A percentile compares a stretch with the other conserved stretches of the same genome.
phyloP scores from a whole-genome alignment of 441 rosid genomes.

The Pelargonium citronellum region DNA sequence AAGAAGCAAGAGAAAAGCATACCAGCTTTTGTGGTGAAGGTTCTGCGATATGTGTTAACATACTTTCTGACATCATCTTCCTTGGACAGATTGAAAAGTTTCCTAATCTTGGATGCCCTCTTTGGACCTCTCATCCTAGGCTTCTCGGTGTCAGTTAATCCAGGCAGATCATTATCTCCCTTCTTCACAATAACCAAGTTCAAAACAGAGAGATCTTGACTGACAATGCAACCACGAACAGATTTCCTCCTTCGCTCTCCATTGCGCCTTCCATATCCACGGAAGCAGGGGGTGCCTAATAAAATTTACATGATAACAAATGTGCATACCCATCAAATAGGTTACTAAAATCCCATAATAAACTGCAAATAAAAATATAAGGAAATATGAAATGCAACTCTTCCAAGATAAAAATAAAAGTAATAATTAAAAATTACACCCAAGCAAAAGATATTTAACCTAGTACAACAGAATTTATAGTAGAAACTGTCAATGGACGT shows the following conservation, averaged over 20 bases:
- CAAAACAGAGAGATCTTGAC: conserved; percentile 48
- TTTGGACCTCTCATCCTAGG: conserved; percentile 58
- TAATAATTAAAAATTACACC: too few species aligned
- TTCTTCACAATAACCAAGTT: conserved; percentile 53
- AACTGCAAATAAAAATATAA: too few species aligned
- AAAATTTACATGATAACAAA: background rate
- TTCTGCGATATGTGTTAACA: conserved; percentile 54
- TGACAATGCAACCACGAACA: conserved; percentile 57
- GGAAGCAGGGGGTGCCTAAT: conserved; percentile 50
- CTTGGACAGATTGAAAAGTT: conserved; percentile 44
- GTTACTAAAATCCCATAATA: too few species aligned
- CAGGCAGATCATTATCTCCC: conserved; percentile 53
- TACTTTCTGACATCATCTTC: conserved; percentile 57
- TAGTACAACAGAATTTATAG: too few species aligned
- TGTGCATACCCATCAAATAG: background rate
- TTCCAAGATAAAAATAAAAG: too few species aligned
- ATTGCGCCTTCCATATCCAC: conserved; percentile 49
- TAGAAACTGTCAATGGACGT: too few species aligned
- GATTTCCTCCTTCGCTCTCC: conserved; percentile 57
- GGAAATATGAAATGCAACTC: too few species aligned
- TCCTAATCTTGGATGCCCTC: conserved; percentile 54
- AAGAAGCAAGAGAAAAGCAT: background rate
- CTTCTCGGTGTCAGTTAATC: conserved; percentile 45
- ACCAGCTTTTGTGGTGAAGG: conserved; percentile 51
- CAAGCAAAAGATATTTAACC: too few species aligned